Base-by-base conservation (phyloP, 768 basidiomycete species). In the Macrolepiota albuminosa region DNA sequence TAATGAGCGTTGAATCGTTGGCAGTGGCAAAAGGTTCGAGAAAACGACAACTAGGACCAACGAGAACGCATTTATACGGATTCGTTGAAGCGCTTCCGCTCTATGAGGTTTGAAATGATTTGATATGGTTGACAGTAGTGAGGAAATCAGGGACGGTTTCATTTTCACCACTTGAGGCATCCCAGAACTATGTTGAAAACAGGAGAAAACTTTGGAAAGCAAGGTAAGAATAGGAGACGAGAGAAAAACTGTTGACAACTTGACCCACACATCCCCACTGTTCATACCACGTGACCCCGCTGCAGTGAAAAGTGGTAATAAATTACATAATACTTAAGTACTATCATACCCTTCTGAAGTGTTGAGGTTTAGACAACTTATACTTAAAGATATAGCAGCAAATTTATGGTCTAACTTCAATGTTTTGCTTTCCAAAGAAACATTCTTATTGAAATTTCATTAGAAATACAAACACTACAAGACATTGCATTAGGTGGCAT, bases 61-160 rank as follows among this genome's bases (percentile, higher is more conserved):
- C 50, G 72, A 72, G 40, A 78, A 69, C 11, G 66, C 66, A 64
- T 80, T 81, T 45, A 68, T 62, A 47, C 79, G 76, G 46, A 80
- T 71, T 61, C 80, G 69, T 57, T 76, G 72, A 1, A 79, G 63
- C 1, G 80, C 80, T 60, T 80, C 78, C 18, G 77, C 70, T 58
- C 78, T 75, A 59, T 77, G 73, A 58, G 81, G 76, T 63, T 77
- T 80, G 67, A 81, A 68, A 51, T 74, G 69, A 63, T 74, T 71
- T 33, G 66, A 55, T 11, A 71, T 56, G 2, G 54, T 58, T 29
- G 64, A 57, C 16, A 70, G 24, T 18, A 64, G 59, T 37, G 68
- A 70, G 4, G 69, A 63, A 3, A 68, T 21, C 18, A 37, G 39
- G 11, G 51, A 58, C 7, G 40, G 13, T 36, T 46, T 54, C 5